Evolutionary conservation across 352 stramenopile species (phyloP).

Genomic region (Peronospora belbahrii): DNA sequence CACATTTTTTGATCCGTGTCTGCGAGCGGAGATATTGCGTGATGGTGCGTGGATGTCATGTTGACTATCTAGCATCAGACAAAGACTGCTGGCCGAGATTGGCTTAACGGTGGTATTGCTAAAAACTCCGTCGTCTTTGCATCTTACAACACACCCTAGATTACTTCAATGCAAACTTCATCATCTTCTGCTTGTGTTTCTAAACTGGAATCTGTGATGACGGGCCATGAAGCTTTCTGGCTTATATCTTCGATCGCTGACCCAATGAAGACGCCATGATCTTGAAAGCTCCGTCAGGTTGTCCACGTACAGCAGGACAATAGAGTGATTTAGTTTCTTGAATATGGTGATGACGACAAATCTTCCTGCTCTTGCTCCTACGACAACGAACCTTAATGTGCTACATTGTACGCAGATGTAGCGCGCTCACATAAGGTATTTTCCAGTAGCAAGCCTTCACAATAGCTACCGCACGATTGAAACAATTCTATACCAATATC

Average conservation of each 20-base stretch:
- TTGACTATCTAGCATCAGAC: no score
- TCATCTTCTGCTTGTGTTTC: slow-evolving; percentile 52
- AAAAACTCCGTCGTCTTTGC: no score
- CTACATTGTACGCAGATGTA: slow-evolving; percentile 18
- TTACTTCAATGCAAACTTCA: slow-evolving; percentile 42
- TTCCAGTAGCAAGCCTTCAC: slow-evolving; percentile 1
- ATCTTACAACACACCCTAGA: slow-evolving; percentile 36
- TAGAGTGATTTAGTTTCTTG: slow-evolving; percentile 41
- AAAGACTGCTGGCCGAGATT: slow-evolving; percentile 60
- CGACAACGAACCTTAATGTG: background rate
- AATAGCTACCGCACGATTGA: background rate
- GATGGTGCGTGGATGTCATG: no score
- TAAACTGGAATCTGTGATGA: slow-evolving; percentile 43
- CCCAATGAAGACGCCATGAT: slow-evolving; percentile 44
- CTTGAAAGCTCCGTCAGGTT: slow-evolving; percentile 75
- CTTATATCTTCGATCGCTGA: slow-evolving; percentile 62
- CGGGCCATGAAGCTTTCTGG: slow-evolving; percentile 60
- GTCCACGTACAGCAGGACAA: slow-evolving; percentile 34
- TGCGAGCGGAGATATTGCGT: no score
- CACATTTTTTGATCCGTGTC: no score
- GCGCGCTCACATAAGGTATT: slow-evolving; percentile 34
- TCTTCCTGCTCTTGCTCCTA: slow-evolving; percentile 2
- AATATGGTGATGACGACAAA: slow-evolving; percentile 10
- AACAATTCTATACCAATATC: slow-evolving; percentile 1
- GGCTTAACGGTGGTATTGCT: no score